Conservation (phyloP, 2,329 filamentous ascomycete genomes). For the Talaromyces sp. region DNA sequence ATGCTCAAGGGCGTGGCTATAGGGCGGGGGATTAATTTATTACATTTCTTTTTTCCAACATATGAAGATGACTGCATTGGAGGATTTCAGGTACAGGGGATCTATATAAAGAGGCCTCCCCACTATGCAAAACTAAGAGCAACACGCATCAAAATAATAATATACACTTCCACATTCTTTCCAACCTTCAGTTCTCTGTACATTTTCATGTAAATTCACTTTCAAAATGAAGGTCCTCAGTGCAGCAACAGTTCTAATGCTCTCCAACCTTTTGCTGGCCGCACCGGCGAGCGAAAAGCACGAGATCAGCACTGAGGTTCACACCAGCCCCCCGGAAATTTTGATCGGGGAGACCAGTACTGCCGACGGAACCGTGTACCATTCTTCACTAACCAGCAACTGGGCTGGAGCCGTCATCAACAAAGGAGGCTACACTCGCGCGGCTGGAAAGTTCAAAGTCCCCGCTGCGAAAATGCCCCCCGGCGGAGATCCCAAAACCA, state of each 20-base stretch:
- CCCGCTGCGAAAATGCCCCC: neutral
- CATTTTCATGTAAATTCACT: neutral
- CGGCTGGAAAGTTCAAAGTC: conserved; percentile 1
- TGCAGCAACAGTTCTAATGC: neutral
- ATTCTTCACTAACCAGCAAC: neutral
- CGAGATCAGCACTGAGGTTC: neutral
- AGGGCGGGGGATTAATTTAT: neutral
- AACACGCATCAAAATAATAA: neutral
- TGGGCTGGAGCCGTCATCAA: conserved; percentile 6
- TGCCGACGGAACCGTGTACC: neutral
- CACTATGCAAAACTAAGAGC: neutral
- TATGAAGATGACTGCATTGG: neutral
- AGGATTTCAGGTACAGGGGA: neutral
- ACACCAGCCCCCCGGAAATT: neutral
- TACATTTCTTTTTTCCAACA: neutral
- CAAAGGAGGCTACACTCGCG: neutral
- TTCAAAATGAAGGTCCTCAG: neutral
- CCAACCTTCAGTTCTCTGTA: neutral
- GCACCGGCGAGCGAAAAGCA: neutral
- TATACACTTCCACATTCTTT: neutral
- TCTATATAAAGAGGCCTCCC: neutral
- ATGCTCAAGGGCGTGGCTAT: neutral
- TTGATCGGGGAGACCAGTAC: neutral
- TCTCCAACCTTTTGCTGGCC: neutral
- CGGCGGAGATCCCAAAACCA: conserved; percentile 7